Evolutionary conservation across 495 filamentous ascomycete genomes (phyloP), one percentile per base, ranked within the genome.

Genomic region (Trichoderma parareesei): DNA sequence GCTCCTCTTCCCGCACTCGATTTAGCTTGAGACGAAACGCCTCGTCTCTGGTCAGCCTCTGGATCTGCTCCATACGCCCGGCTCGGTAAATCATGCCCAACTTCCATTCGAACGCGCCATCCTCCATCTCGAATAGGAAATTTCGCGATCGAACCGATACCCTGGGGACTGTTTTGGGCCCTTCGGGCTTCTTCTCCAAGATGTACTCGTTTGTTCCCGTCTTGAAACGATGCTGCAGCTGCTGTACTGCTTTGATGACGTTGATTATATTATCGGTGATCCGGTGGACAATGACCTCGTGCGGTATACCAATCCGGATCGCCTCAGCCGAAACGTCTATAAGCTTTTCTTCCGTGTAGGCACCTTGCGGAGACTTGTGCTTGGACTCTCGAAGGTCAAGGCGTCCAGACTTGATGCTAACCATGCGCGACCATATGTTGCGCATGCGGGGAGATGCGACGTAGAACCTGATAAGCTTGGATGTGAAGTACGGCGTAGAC

Each of bases 41-140:
- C 53, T 96, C 91, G 75, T 96, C 91, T 35, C 94, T 84, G 13
- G 93, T 93, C 65, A 93, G 76, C 14, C 94, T 84, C 71, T 97
- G 93, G 71, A 86, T 84, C 75, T 97, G 91, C 70, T 99, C 94
- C 60, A 91, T 78, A 33, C 96, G 77, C 2, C 95, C 94, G 27
- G 88, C 83, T 6, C 93, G 87, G 69, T 98, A 98, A 60, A 98
- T 99, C 68, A 88, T 84, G 0, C 91, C 90, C 27, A 99, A 81
- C 70, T 97, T 97, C 89, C 93, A 97, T 72, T 99, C 94, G 71
- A 99, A 99, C 1, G 90, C 88, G 62, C 94, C 92, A 74, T 99
- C 94, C 74, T 99, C 94, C 60, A 99, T 78, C 66, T 97, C 91
- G 65, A 98, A 91, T 33, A 97, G 76, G 10, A 98, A 73, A 0